Conservation (phyloP, 2,329 filamentous ascomycete species). For the Trichoderma citrinoviride region DNA sequence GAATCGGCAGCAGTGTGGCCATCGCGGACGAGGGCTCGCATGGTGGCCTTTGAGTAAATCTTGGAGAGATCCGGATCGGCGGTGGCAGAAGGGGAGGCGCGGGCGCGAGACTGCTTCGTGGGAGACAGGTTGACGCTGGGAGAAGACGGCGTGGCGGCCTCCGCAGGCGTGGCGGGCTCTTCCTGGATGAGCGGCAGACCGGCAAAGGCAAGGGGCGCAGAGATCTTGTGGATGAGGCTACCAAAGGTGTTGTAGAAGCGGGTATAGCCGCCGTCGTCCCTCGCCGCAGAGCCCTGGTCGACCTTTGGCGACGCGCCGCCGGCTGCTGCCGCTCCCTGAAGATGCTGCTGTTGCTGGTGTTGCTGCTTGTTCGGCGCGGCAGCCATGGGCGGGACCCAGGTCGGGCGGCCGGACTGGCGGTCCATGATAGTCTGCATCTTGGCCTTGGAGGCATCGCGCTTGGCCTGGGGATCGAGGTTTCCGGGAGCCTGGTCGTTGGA, state of each 20-base stretch:
- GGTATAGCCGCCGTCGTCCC: conserved; percentile 75
- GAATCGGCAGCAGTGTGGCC: conserved; percentile 66
- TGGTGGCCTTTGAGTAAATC: conserved; percentile 80
- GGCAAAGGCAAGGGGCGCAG: conserved; percentile 87
- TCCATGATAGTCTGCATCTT: conserved; percentile 59
- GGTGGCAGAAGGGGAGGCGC: conserved; percentile 19
- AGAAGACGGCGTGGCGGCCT: conserved; percentile 35
- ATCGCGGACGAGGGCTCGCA: conserved; percentile 72
- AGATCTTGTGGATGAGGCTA: conserved; percentile 81
- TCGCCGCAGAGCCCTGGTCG: conserved; percentile 28
- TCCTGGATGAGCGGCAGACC: conserved; percentile 73
- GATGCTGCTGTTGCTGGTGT: conserved; percentile 19
- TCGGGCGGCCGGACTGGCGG: conserved; percentile 50
- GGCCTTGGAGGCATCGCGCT: conserved; percentile 48
- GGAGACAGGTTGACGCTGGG: conserved; percentile 34
- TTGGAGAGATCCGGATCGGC: conserved; percentile 74
- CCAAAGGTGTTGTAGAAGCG: conserved; percentile 92
- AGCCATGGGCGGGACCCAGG: conserved; percentile 48
- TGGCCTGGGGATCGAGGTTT: conserved; percentile 59
- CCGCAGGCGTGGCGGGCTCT: conserved; percentile 38
- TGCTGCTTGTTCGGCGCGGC: conserved; percentile 23
- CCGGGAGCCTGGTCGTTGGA: conserved; percentile 72
- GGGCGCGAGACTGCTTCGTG: conserved; percentile 35
- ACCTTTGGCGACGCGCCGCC: conserved; percentile 29
- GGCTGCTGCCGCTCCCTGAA: conserved; percentile 24